phyloP scores from a whole-genome alignment of 2,329 filamentous ascomycete genomes.

The Daldinia sp. region DNA sequence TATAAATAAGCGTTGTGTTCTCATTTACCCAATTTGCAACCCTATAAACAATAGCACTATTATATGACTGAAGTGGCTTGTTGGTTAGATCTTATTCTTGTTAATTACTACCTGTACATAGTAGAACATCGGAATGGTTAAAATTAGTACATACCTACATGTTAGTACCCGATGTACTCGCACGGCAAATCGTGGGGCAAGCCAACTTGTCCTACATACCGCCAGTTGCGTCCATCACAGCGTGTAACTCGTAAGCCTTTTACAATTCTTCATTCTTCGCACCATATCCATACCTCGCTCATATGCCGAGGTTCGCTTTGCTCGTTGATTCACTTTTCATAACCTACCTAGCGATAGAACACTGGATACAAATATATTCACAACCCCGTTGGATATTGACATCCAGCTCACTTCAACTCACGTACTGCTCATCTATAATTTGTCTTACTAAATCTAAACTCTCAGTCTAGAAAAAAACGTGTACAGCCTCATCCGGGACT shows the following conservation, averaged over 20 bases:
- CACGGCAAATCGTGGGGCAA: constrained; percentile 15
- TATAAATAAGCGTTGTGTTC: neutral
- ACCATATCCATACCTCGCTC: neutral
- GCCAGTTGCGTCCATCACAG: constrained; percentile 22
- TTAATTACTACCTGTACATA: neutral
- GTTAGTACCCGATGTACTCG: neutral
- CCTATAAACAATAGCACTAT: neutral
- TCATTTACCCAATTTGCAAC: neutral
- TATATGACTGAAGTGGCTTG: neutral
- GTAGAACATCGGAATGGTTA: neutral
- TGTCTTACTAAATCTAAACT: neutral
- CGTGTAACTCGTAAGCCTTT: constrained; percentile 16
- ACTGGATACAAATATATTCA: constrained; percentile 7
- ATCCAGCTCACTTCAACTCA: neutral
- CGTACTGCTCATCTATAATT: neutral
- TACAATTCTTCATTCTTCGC: neutral
- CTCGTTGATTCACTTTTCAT: neutral
- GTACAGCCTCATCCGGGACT: neutral
- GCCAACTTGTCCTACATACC: constrained; percentile 19
- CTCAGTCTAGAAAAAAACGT: neutral
- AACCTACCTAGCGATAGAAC: neutral
- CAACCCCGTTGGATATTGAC: neutral
- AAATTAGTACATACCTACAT: neutral
- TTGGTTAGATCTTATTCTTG: neutral
- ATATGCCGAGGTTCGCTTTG: constrained; percentile 3